Base-by-base conservation (phyloP, 768 basidiomycete genomes). In the Auriculariales sp. region DNA sequence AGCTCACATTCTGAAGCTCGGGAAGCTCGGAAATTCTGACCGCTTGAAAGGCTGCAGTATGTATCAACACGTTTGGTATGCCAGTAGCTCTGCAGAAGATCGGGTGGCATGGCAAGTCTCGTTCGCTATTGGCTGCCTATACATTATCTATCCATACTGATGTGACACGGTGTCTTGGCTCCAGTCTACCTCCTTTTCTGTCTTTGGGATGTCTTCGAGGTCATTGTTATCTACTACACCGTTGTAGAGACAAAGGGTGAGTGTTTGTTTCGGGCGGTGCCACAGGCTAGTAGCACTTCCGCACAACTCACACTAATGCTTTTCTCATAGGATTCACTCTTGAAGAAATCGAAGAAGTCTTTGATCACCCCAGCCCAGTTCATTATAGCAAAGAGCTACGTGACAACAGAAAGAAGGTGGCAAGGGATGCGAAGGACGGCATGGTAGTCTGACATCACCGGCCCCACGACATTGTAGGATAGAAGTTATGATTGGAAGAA, bases 1-100 rank as follows among this genome's bases (percentile, higher is more conserved):
- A n/a, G n/a, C n/a, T n/a, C n/a, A n/a, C 12, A 14, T 70, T 28
- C 67, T 75, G 22, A 71, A 70, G 0, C 71, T 73, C 57, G 61
- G 72, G 14, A 69, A 67, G 3, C 66, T 73, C 30, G 61, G 68
- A 22, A 59, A n/a, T n/a, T n/a, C n/a, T n/a, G n/a, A n/a, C n/a
- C n/a, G n/a, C n/a, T n/a, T n/a, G 68, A 4, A 70, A 72, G 52
- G 62, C 64, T 3, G 61, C 71, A 19, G 65, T 66, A 3, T 63
- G 70, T 57, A 72, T 74, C 56, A 74, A 73, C 49, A 74, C 73
- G 3, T 74, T 73, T 56, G 73, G 70, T 28, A 61, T 74, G 42
- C 74, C 74, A 24, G 68, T 71, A 15, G 72, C 71, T 0, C 66
- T 74, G 9, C 61, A 69, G 49, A 68, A 58, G 51, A 57, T 74